Base-by-base conservation (phyloP, 2,329 filamentous ascomycete genomes). In the Colletotrichum zoysiae region DNA sequence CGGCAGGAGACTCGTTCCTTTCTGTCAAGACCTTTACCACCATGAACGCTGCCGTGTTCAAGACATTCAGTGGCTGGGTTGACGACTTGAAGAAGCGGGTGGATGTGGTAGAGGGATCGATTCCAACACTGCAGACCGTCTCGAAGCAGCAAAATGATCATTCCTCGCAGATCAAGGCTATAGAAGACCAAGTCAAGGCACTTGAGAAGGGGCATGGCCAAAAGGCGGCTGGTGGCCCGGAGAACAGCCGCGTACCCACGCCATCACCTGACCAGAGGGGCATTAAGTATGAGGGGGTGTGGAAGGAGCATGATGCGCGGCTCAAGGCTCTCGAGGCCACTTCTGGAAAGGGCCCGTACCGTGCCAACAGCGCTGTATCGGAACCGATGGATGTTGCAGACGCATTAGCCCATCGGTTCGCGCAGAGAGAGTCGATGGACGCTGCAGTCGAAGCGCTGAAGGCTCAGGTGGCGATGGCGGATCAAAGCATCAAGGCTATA, bases 401-500 rank as follows among this genome's bases (percentile, higher is more conserved):
- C 16, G 14, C n/a, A n/a, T 12, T 40, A 1, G 23, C 35, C n/a
- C 38, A 67, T 23, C 48, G 26, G 12, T 23, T 20, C 3, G 26
- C 48, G 18, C 26, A 57, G n/a, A n/a, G 6, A 16, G 50, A 64
- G 8, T 67, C 40, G 18, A 61, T 30, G 33, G 48, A 26, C 5
- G 16, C 23, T 20, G 33, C 51, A 1, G 23, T 70, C 20, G 63
- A 67, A 12, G 55, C 65, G 6, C 6, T 71, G 12, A 71, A 59
- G 44, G 59, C 42, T n/a, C 69, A 68, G 20, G 18, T 71, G 42
- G 51, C 51, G 6, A 71, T 69, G 51, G 40, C 23, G 42, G 65
- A 69, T 26, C 51, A 69, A 51, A 71, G 65, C 51, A 44, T 71
- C 69, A 62, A 71, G 14, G 58, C 35, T 14, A 26, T 71, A 5